Evolutionary conservation across 2,329 filamentous ascomycete genomes (phyloP), one percentile per base, ranked within the genome.

Genomic region (Beauveria brongniartii): DNA sequence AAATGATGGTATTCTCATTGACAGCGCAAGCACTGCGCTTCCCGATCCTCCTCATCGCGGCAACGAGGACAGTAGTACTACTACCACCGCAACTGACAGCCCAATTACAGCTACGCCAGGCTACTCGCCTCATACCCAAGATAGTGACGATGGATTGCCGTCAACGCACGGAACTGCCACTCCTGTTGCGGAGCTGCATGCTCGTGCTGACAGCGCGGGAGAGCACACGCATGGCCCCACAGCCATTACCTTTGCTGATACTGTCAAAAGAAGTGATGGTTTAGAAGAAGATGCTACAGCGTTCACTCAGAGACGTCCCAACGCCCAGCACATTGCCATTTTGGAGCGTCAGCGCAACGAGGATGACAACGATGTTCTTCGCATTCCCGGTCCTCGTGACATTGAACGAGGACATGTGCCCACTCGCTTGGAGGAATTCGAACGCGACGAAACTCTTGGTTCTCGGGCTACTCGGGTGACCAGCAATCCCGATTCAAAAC

Each of bases 351-450:
- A 97, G 71, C 84, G 92, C 43, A 88, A 90, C 61, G 85, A 86
- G 64, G 87, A 89, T 61, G 87, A 85, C 58, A 59, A 62, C 50
- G 86, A 87, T 40, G 85, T 92, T 0, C 77, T 97, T 48, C 88
- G 91, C 46, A 97, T 99, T 67, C 94, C 94, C 0, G 92, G 92
- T 22, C 94, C 94, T 1, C 82, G 92, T 67, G 94, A 97, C 69
- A 92, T 89, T 54, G 94, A 99, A 67, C 84, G 85, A 55, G 94
- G 93, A 28, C 81, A 91, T 63, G 79, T 86, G 10, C 92, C 92
- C 2, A 77, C 79, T 61, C 77, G 79, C 34, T 73, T 85, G 2
- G 73, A 76, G 3, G 72, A 75, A 34, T 67, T 71, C 3, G 73
- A 77, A n/a, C 67, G 69, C n/a, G 70, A 71, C 37, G 72, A 72